Base-by-base conservation (phyloP, 75 land plant species). In the Cunninghamia lanceolata region DNA sequence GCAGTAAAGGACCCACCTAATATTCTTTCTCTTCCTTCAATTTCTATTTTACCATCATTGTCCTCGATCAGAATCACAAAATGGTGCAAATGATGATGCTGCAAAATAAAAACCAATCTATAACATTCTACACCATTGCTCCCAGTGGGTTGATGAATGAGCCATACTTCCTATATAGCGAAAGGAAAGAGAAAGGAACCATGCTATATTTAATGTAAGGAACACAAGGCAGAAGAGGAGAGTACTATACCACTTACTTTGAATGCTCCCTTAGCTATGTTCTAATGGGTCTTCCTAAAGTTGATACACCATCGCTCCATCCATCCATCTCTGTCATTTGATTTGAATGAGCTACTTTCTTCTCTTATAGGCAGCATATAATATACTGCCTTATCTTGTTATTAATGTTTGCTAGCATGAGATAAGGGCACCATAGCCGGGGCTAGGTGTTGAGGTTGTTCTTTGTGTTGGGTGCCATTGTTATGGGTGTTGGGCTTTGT, bases 31-130 rank as follows among this genome's bases (percentile, higher is more conserved):
- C 25, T 66, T 66, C n/a, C n/a, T 71, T 71, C 36, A 32, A 71
- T 34, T 71, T 71, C 75, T 32, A 32, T 34, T 71, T 63, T 32
- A 34, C 34, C 75, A 71, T 71, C 75, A 71, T 71, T 71, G 35
- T 25, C 75, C 34, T 71, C 10, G 36, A 71, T 63, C 75, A 71
- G 15, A 63, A 32, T 71, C 36, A 71, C 35, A 71, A 71, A 71
- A 71, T 71, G 75, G 75, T 71, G 36, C 30, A 70, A 70, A 70
- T 70, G 73, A 30, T 70, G 73, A 8, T 70, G 73, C 73, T 70
- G 73, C 30, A n/a, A 28, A 0, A 9, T 70, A 70, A 6, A 25
- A 70, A 70, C 30, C n/a, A 28, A 70, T 21, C 73, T 30, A 70
- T 28, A 70, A 28, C 73, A 70, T n/a, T 30, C 73, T 9, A 21